Conservation (phyloP, 2,329 filamentous ascomycete genomes). For the Alternaria postmessia region DNA sequence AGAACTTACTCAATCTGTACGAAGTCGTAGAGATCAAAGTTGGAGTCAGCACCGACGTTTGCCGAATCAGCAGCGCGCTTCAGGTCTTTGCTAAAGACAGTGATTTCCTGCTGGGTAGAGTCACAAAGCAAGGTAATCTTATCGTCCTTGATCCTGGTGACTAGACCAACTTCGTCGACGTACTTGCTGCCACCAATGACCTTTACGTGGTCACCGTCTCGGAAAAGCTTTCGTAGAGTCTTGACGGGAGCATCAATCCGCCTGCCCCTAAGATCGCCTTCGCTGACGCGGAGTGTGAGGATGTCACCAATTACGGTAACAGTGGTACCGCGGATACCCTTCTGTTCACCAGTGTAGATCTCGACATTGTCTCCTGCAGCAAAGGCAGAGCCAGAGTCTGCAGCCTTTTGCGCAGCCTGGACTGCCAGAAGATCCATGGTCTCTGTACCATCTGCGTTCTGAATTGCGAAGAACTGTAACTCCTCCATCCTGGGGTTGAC, state of each 20-base stretch:
- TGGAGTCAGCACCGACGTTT: constrained; percentile 82
- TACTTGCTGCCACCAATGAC: constrained; percentile 96
- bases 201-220: constrained; percentile 95
- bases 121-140: constrained; percentile 92
- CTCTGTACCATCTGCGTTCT: constrained; percentile 89
- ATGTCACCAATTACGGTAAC: constrained; percentile 90
- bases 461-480: constrained; percentile 90
- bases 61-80: constrained; percentile 92
- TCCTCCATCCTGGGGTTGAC: constrained; percentile 95
- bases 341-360: constrained; percentile 94
- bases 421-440: constrained; percentile 92
- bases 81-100: constrained; percentile 96
- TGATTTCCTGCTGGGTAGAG: constrained; percentile 91
- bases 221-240: constrained; percentile 90
- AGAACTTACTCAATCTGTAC: constrained; percentile 81
- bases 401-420: constrained; percentile 87
- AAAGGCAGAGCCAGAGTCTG: constrained; percentile 81
- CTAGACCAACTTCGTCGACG: constrained; percentile 94
- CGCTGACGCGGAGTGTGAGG: constrained; percentile 83
- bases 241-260: constrained; percentile 92
- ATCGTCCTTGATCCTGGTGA: constrained; percentile 91
- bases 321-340: constrained; percentile 85
- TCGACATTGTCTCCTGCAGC: constrained; percentile 95
- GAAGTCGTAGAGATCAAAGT: constrained; percentile 91
- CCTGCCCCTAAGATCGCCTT: constrained; percentile 83